phyloP scores from a whole-genome alignment of 1,139 yeast species.

The Martiniozyma asiatica region DNA sequence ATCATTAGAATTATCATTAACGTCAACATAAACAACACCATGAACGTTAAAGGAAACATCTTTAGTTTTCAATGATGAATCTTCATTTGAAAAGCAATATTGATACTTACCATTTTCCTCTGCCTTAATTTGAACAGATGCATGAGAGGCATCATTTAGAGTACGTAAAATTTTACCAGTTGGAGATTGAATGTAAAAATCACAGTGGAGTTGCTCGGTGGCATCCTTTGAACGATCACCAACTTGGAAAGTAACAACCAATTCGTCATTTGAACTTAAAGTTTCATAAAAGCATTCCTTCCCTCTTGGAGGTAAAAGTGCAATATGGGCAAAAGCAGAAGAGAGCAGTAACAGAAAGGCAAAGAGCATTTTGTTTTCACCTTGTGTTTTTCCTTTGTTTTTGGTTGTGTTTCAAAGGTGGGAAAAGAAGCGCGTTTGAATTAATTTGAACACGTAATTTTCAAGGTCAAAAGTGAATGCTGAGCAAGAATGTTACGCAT shows the following conservation, averaged over 20 bases:
- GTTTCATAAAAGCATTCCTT: conserved; percentile 83
- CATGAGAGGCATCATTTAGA: conserved; percentile 57
- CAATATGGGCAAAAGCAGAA: conserved; percentile 54
- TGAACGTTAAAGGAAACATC: conserved; percentile 94
- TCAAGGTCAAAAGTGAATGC: too few relatives aligned
- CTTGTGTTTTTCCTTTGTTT: too few relatives aligned
- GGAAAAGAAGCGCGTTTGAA: too few relatives aligned
- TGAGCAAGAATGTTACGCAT: too few relatives aligned
- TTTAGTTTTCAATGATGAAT: conserved; percentile 56
- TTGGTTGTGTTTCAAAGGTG: too few relatives aligned
- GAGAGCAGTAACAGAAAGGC: too few relatives aligned
- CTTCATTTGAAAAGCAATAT: conserved; percentile 89
- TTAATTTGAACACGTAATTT: too few relatives aligned
- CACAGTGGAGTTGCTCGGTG: conserved; percentile 65
- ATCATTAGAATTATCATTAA: conserved; percentile 70
- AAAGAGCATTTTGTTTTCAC: too few relatives aligned
- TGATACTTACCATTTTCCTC: conserved; percentile 60
- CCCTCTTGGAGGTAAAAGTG: conserved; percentile 72
- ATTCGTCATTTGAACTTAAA: conserved; percentile 71
- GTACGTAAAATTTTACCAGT: conserved; percentile 41
- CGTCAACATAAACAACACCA: conserved; percentile 82
- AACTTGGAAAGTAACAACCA: conserved; percentile 84
- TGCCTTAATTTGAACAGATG: conserved; percentile 64
- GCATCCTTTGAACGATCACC: conserved; percentile 81
- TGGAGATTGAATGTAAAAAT: conserved; percentile 59